Evolutionary conservation across 139 green algal species (phyloP).

Genomic region (Chlamydomonas urium): DNA sequence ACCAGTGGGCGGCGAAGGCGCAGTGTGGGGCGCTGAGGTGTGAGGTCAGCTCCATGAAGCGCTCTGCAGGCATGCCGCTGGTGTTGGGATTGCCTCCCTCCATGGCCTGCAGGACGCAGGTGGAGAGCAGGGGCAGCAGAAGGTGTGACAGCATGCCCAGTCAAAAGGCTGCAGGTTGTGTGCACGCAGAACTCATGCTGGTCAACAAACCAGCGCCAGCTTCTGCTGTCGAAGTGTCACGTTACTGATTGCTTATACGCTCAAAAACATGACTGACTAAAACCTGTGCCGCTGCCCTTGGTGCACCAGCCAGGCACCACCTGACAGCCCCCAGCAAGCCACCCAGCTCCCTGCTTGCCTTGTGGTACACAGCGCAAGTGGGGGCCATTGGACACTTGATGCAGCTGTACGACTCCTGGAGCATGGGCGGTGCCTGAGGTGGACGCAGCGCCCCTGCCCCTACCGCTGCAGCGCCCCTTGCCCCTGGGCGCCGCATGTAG

Average conservation of each 20-base stretch:
- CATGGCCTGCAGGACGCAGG: slow-evolving; percentile 18
- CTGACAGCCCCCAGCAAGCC: too few species aligned
- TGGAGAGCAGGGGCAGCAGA: slow-evolving; percentile 1
- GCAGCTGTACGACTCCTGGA: slow-evolving; percentile 14
- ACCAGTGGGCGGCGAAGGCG: slow-evolving; percentile 67
- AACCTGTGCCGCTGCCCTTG: too few species aligned
- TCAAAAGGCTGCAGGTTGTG: too few species aligned
- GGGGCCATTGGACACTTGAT: slow-evolving; percentile 46
- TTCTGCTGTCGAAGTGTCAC: too few species aligned
- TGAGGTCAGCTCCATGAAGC: slow-evolving; percentile 15
- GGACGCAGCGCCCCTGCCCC: neutral
- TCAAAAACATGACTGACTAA: too few species aligned
- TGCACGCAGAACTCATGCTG: too few species aligned
- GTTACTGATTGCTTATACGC: too few species aligned
- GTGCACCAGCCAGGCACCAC: too few species aligned
- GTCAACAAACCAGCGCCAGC: too few species aligned
- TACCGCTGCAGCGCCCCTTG: neutral
- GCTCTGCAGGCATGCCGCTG: slow-evolving; percentile 5
- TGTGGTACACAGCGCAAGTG: slow-evolving; percentile 57
- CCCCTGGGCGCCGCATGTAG: slow-evolving; percentile 26
- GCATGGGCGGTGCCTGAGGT: slow-evolving; percentile 30
- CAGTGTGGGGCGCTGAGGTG: slow-evolving; percentile 27
- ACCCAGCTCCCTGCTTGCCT: slow-evolving; percentile 30
- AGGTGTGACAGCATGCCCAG: too few species aligned
- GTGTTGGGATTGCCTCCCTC: slow-evolving; percentile 34